Percentiles rank a stretch among this genome's conserved stretches.
Conservation (phyloP, 352 stramenopile species). For the Globisporangium carolinianum region DNA sequence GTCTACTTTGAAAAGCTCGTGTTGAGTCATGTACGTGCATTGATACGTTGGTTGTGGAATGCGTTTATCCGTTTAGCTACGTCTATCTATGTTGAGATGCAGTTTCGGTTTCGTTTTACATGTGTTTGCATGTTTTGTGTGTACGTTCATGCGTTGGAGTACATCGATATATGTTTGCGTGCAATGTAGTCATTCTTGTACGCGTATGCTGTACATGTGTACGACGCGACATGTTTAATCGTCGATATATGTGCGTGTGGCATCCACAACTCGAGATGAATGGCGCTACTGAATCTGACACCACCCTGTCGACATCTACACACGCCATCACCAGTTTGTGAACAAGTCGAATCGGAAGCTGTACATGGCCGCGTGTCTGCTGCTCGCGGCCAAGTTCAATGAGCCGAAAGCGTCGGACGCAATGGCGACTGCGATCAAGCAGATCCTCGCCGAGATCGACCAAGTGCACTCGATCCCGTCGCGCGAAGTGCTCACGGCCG, state of each 20-base stretch:
- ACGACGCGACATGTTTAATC: not conserved
- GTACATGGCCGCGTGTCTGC: conserved; percentile 93
- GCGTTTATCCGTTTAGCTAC: not conserved
- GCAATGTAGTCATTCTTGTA: no score
- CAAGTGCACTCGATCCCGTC: conserved; percentile 72
- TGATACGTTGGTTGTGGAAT: not conserved
- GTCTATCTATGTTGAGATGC: not conserved
- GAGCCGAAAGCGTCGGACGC: conserved; percentile 63
- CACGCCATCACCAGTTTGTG: conserved; percentile 73
- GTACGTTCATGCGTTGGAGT: no score
- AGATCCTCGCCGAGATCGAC: conserved; percentile 77
- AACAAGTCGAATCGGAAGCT: conserved; percentile 95
- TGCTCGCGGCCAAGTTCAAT: conserved; percentile 93
- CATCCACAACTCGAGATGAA: no score
- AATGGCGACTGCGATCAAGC: conserved; percentile 54
- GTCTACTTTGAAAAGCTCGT: conserved; percentile 97
- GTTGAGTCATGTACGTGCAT: conserved; percentile 68
- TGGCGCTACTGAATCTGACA: not conserved
- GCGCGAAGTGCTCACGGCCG: conserved; percentile 76
- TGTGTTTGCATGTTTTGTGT: no score
- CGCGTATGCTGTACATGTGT: not conserved
- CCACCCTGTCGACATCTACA: conserved; percentile 22
- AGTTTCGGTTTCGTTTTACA: no score
- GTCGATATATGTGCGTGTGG: no score
- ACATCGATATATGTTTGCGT: no score